Evolutionary conservation across 2,329 filamentous ascomycete genomes (phyloP), one percentile per base, ranked within the genome.

Genomic region (Hymenoscyphus linearis): DNA sequence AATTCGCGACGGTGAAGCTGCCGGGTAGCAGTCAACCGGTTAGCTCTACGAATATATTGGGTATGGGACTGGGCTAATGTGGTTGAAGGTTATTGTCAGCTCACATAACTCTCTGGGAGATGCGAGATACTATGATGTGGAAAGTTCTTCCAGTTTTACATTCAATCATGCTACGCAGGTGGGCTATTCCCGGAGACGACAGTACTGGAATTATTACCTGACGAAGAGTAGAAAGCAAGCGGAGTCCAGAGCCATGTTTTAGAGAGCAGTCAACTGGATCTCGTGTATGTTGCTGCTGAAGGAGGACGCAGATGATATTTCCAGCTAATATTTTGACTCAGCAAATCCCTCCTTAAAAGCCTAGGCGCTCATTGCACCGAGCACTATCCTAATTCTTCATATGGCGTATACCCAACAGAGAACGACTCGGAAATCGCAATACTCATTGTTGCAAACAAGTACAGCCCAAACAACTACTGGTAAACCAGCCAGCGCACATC

Each of bases 391-490:
- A 88, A 85, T 70, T 89, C 88, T 58, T 86, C 89, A 13, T 88
- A 89, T 68, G 91, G 93, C 67, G 90, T 91, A 55, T 97, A 90
- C 74, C 91, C 93, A 12, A 86, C 85, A 68, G 85, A 91, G 69
- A 81, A 88, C 66, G 90, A 93, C 74, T 83, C 84, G 31, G 85
- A 87, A 69, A 77, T 98, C 63, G 91, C 92, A 55, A 81, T 97
- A 66, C 77, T 96, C 59, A 85, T 96, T 57, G 93, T 96, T 55
- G 90, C 93, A 60, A 97, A 95, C 80, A 97, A 97, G 76, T 98
- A 98, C 80, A 96, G 90, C 71, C 95, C 96, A 7, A 91, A 93
- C 74, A 99, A 99, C 82, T 99, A 92, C 82, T 98, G 95, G 92
- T 92, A 79, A 50, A 77, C 40, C 9, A 25, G 40, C 55, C 35